Evolutionary conservation across 2,329 filamentous ascomycete genomes (phyloP).

Genomic region (Phaeosphaeriaceae sp.): DNA sequence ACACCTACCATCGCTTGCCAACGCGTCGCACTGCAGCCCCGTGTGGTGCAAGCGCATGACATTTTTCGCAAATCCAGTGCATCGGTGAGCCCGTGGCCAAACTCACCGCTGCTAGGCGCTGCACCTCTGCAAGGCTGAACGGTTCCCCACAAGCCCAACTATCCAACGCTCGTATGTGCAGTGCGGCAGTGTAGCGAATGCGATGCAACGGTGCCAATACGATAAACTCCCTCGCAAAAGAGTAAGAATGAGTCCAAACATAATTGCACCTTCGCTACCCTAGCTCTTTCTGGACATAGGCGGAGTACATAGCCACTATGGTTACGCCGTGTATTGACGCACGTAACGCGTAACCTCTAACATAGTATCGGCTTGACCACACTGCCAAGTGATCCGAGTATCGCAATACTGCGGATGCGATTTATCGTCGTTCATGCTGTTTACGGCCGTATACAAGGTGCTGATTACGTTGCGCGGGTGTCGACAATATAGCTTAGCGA

Average conservation of each 20-base stretch:
- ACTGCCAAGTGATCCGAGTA: no score
- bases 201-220: constrained; percentile 17
- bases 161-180: constrained; percentile 9
- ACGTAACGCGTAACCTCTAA: background rate
- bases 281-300: constrained; percentile 1
- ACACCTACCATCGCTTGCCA: constrained; percentile 21
- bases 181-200: constrained; percentile 16
- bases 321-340: background rate
- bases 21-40: constrained; percentile 15
- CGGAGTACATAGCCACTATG: constrained; percentile 4
- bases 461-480: no score
- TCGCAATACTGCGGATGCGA: no score
- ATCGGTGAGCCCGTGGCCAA: constrained; percentile 3
- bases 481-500: no score
- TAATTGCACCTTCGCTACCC: background rate
- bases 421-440: no score
- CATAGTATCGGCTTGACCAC: background rate
- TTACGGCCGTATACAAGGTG: no score
- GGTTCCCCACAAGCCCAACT: constrained; percentile 7
- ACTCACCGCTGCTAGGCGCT: constrained; percentile 21
- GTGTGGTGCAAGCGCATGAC: constrained; percentile 16
- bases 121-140: constrained; percentile 21
- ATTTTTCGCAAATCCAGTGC: constrained; percentile 11
- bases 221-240: background rate
- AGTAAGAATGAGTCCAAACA: constrained; percentile 17